Base-by-base conservation (phyloP, 306 rosid genomes). In the Vigna radiata region DNA sequence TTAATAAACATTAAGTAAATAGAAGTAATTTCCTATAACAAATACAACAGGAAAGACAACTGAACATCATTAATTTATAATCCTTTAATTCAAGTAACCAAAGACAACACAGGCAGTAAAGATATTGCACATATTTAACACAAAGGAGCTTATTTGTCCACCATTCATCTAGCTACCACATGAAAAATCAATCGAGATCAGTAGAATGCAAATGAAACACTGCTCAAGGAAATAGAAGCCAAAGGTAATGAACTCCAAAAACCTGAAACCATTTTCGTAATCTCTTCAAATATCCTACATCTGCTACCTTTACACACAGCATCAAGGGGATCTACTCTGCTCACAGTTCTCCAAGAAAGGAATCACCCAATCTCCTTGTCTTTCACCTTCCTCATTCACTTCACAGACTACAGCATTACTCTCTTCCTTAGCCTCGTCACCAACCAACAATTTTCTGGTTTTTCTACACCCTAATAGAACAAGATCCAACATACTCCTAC, bases 121-220 rank as follows among this genome's bases (percentile, higher is more conserved):
- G 49, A 64, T 64, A 17, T 63, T 37, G 8, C 53, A 48, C 53
- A 15, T 4, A 7, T 15, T 48, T 48, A 48, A 48, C 15, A 14
- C 2, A 48, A 18, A n/a, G 55, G 19, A n/a, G 55, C 5, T 53
- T 31, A 19, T 55, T 55, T 9, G 61, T 10, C 5, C 25, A n/a
- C 91, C 59, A 86, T 58, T 91, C 61, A 87, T 84, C 94, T 88
- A 88, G 61, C 92, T 92, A 61, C 88, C 92, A 43, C 90, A 86
- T n/a, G 68, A 85, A 88, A 43, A 91, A 77, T 18, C 89, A 85
- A 48, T 86, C 85, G 74, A 86, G 83, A 79, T 89, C 94, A 68
- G 85, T 70, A 70, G 83, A 77, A 61, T 87, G 89, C 68, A 89
- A 27, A 68, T 90, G 83, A 77, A 70, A 91, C 81, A 91, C 85